phyloP scores from a whole-genome alignment of 306 rosid genomes.

The Malus asiatica region DNA sequence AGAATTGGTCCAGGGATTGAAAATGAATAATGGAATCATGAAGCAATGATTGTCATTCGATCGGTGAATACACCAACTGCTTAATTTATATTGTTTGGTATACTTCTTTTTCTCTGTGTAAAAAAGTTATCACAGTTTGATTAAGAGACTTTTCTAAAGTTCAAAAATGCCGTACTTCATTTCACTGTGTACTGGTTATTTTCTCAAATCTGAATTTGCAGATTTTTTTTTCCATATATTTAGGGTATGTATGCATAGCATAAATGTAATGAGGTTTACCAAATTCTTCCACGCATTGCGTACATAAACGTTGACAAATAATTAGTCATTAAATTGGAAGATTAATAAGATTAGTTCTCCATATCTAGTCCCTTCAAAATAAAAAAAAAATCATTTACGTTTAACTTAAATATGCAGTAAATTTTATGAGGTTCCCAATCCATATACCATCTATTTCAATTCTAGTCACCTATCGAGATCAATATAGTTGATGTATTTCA shows the following conservation, averaged over 20 bases:
- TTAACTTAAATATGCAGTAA: neutral
- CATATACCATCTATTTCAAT: neutral
- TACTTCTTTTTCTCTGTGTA: no score
- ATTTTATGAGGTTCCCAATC: neutral
- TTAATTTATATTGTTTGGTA: no score
- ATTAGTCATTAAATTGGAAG: neutral
- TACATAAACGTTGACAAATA: neutral
- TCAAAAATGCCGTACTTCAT: neutral
- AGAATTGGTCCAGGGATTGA: neutral
- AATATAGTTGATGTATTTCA: neutral
- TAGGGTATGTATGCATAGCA: no score
- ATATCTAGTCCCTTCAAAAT: no score
- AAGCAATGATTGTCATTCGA: neutral
- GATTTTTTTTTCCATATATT: no score
- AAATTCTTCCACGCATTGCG: no score
- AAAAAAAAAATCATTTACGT: no score
- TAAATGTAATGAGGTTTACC: no score
- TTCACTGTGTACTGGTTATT: no score
- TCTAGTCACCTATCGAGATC: neutral
- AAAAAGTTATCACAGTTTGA: no score
- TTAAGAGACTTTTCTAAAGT: neutral
- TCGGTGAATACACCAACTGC: neutral
- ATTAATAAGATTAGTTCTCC: no score
- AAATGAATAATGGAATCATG: neutral
- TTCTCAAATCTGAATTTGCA: no score